phyloP scores from a whole-genome alignment of 164 flowering plant species.

The Warburgia ugandensis region DNA sequence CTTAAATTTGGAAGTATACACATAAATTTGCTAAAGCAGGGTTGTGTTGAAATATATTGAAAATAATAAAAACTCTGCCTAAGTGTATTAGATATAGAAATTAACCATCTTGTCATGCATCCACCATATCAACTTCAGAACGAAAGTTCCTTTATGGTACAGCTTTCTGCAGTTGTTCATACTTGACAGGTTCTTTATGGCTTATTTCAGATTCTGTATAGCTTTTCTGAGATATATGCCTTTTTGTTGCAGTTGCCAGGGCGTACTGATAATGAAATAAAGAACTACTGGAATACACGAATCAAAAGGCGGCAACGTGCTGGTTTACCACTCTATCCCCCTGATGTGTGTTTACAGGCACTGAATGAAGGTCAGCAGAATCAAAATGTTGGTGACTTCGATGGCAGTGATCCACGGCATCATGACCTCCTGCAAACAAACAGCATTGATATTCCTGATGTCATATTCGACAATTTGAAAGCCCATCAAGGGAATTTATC shows the following conservation, averaged over 20 bases:
- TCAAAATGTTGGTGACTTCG: slow-evolving; percentile 24
- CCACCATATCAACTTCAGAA: too few relatives aligned
- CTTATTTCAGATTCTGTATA: too few relatives aligned
- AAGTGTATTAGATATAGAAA: too few relatives aligned
- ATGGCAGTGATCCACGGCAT: slow-evolving; percentile 24
- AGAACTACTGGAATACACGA: slow-evolving; percentile 96
- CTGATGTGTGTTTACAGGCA: slow-evolving; percentile 48
- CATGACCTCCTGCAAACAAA: slow-evolving; percentile 33
- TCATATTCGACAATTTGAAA: slow-evolving; percentile 43
- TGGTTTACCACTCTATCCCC: slow-evolving; percentile 88
- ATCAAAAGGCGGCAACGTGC: slow-evolving; percentile 86
- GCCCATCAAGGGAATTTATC: slow-evolving; percentile 30
- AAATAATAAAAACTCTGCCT: too few relatives aligned
- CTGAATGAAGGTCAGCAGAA: slow-evolving; percentile 37
- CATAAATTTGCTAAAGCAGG: too few relatives aligned
- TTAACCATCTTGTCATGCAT: too few relatives aligned
- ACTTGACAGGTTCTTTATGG: too few relatives aligned
- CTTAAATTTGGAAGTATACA: too few relatives aligned
- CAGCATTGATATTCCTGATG: slow-evolving; percentile 48
- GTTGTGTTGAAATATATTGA: too few relatives aligned
- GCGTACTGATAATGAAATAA: slow-evolving; percentile 97
- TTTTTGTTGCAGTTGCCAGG: slow-evolving; percentile 71
- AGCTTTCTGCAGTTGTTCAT: too few relatives aligned
- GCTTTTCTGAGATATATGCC: not conserved
- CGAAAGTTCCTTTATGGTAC: too few relatives aligned